Percentiles rank a stretch among this genome's conserved stretches.
These are phyloP conservation scores for Triangularia setosa DNA, from an alignment of 2,329 filamentous ascomycete species.

Conservation along the genomic window DNA sequence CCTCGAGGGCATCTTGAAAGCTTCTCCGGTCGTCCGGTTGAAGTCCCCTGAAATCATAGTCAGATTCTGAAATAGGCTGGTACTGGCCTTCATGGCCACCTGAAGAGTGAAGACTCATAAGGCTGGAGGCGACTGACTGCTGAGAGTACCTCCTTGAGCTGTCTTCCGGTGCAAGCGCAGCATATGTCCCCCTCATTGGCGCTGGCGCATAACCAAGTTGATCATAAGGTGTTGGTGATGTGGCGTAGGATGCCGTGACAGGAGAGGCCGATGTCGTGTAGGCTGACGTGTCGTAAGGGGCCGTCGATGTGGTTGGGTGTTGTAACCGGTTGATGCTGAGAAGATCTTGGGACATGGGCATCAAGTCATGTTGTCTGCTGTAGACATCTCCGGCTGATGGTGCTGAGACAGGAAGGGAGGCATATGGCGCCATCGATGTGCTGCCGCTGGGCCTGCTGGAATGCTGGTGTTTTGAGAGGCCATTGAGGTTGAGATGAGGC, in stretches of 20 bases:
- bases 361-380: slow-evolving; percentile 60
- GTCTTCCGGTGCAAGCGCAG: slow-evolving; percentile 52
- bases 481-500: slow-evolving; percentile 54
- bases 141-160: slow-evolving; percentile 70
- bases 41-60: slow-evolving; percentile 44
- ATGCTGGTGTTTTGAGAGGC: slow-evolving; percentile 53
- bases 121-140: slow-evolving; percentile 54
- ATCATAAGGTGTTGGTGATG: slow-evolving; percentile 69
- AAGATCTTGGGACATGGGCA: slow-evolving; percentile 71
- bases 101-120: slow-evolving; percentile 35
- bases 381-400: slow-evolving; percentile 66
- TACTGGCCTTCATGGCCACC: slow-evolving; percentile 33
- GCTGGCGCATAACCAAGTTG: slow-evolving; percentile 70
- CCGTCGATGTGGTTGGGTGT: slow-evolving; percentile 49
- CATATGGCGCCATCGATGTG: slow-evolving; percentile 66
- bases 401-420: slow-evolving; percentile 67
- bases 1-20: slow-evolving; percentile 75
- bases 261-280: slow-evolving; percentile 66
- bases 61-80: slow-evolving; percentile 61
- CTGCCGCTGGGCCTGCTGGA: slow-evolving; percentile 53
- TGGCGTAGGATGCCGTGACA: slow-evolving; percentile 61
- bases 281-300: slow-evolving; percentile 66
- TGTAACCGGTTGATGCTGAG: slow-evolving; percentile 63
- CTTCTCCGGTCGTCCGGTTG: slow-evolving; percentile 45
- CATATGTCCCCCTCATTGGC: slow-evolving; percentile 56